These are phyloP conservation scores for Spergularia azorica DNA, from an alignment of 179 eudicot species.

Conservation along the genomic window DNA sequence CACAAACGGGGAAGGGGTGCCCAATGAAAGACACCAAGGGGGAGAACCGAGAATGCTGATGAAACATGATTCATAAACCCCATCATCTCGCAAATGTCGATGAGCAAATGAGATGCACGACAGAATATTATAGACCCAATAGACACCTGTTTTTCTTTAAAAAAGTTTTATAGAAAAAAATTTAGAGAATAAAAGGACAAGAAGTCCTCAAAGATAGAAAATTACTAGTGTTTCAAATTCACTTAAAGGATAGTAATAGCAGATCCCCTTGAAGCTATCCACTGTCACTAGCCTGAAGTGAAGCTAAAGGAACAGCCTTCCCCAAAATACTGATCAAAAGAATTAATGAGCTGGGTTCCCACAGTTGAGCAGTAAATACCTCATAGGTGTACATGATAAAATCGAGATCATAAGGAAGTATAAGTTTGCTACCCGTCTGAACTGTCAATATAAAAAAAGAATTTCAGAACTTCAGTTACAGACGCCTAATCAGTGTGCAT, in stretches of 20 bases:
- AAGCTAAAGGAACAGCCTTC: neutral
- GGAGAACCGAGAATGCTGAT: too few species aligned
- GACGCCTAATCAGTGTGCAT: constrained; percentile 2
- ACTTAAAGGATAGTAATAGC: neutral
- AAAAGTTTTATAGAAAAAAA: neutral
- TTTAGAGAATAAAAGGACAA: neutral
- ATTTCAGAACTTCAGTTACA: constrained; percentile 19
- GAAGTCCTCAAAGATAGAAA: neutral
- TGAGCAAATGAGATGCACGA: neutral
- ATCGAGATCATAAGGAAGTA: constrained; percentile 94
- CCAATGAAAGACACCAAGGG: too few species aligned
- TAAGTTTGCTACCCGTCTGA: constrained; percentile 98
- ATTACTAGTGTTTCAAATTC: neutral
- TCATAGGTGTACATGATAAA: constrained; percentile 88
- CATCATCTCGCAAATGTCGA: neutral
- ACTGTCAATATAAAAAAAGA: constrained; percentile 60
- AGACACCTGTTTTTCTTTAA: neutral
- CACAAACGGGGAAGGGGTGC: too few species aligned
- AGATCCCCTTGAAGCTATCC: neutral
- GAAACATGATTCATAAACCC: neutral
- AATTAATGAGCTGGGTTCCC: neutral
- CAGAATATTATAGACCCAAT: neutral
- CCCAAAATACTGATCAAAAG: neutral
- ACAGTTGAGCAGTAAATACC: constrained; percentile 50
- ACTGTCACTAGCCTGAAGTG: neutral